Base-by-base conservation (phyloP, 495 filamentous ascomycete species). In the Penicillium waksmanii region DNA sequence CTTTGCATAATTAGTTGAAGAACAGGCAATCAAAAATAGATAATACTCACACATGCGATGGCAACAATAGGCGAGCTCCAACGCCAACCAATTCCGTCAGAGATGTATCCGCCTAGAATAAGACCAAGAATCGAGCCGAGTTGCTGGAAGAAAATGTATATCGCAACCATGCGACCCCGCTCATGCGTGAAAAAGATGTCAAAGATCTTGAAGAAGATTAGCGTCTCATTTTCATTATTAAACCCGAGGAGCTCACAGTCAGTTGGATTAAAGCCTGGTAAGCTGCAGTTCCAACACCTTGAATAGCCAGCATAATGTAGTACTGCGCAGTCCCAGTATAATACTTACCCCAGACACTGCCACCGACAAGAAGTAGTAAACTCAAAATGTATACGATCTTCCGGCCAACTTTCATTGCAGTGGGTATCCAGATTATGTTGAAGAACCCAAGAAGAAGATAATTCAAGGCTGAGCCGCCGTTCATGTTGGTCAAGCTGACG, bases 391-490 rank as follows among this genome's bases (percentile, higher is more conserved):
- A 67, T 15, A 73, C 70, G 25, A 71, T 66, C 56, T 71, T 72
- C 11, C 72, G 67, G 17, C 72, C 72, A n/a, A 68, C 59, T 18
- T 69, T 73, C 67, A 71, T 72, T 2, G 68, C 72, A 1, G 69
- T 60, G 1, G 72, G 70, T n/a, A 72, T 69, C 70, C 66, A 73
- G 56, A 71, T 68, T 18, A 74, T 68, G 53, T 74, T 74, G 47
- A 74, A 66, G 34, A 71, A 74, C 6, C 72, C 72, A 18, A 74
- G 54, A 7, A 74, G 60, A 3, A 74, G 66, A 53, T 73, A 74
- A 36, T 73, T 73, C 9, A 74, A 47, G 0, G 69, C 72, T 10
- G 61, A 66, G 27, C 66, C 70, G 0, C 69, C 68, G 56, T 73
- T 75, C 65, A 75, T 69, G 27, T 75, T 68, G 31, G 44, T 56